Evolutionary conservation across 1,139 yeast genomes (phyloP).

Genomic region (Hyphopichia buzzinii): DNA sequence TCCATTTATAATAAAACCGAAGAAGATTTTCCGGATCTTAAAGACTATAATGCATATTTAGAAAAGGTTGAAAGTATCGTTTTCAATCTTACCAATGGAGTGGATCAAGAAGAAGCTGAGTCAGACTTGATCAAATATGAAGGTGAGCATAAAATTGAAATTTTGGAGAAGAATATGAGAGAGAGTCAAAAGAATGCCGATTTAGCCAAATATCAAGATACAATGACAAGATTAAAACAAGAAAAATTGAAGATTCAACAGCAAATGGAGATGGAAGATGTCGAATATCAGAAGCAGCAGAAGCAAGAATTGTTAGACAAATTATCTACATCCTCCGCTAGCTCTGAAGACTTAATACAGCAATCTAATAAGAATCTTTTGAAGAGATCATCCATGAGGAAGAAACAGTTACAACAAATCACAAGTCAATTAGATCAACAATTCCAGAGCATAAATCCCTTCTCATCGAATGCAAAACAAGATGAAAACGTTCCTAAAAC

Average conservation of each 20-base stretch:
- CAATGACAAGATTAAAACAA: conserved; percentile 55
- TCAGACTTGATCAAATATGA: conserved; percentile 68
- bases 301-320: conserved; percentile 69
- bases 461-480: conserved; percentile 19
- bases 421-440: conserved; percentile 49
- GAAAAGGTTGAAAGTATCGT: conserved; percentile 83
- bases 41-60: conserved; percentile 69
- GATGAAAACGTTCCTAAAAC: conserved; percentile 25
- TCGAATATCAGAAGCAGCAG: conserved; percentile 53
- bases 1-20: conserved; percentile 78
- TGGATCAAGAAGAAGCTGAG: conserved; percentile 74
- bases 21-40: conserved; percentile 62
- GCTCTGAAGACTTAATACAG: conserved; percentile 51
- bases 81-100: conserved; percentile 68
- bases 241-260: conserved; percentile 63
- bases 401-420: conserved; percentile 65
- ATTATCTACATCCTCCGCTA: conserved; percentile 53
- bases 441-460: conserved; percentile 27
- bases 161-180: conserved; percentile 62
- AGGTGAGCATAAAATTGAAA: conserved; percentile 69
- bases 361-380: conserved; percentile 43
- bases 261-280: conserved; percentile 69
- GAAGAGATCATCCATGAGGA: conserved; percentile 64
- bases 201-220: conserved; percentile 56
- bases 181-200: conserved; percentile 68